These are phyloP conservation scores for Limtongozyma cylindracea DNA, from an alignment of 805 yeast species.

Conservation along the genomic window DNA sequence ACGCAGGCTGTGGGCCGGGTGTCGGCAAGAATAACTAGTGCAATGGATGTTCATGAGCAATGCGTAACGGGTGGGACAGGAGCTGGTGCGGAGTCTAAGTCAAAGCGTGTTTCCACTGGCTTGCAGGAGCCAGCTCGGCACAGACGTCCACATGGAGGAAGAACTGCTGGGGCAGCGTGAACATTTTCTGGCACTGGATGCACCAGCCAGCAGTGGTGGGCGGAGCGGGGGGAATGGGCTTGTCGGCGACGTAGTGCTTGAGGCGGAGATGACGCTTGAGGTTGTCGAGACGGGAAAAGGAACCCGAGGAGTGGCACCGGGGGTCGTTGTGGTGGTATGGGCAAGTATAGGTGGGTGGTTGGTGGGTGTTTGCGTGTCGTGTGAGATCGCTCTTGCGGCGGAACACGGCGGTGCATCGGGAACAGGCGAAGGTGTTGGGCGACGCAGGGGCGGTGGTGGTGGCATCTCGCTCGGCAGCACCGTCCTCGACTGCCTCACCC, in stretches of 20 bases:
- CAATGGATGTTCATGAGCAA: too few species aligned
- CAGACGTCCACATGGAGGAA: slow-evolving; percentile 42
- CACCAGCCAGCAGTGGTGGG: slow-evolving; percentile 46
- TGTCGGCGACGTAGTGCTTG: slow-evolving; percentile 37
- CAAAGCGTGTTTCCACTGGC: too few species aligned
- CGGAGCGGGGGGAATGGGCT: slow-evolving; percentile 6
- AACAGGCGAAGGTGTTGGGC: slow-evolving; percentile 13
- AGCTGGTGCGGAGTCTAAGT: too few species aligned
- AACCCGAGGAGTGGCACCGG: slow-evolving; percentile 57
- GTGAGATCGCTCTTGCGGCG: slow-evolving; percentile 43
- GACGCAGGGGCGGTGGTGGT: background rate
- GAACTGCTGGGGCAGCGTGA: slow-evolving; percentile 25
- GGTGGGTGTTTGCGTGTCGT: slow-evolving; percentile 42
- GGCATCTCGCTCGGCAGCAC: too few species aligned
- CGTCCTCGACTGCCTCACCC: too few species aligned
- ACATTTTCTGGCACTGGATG: slow-evolving; percentile 32
- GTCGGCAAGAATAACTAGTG: too few species aligned
- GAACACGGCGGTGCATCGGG: slow-evolving; percentile 42
- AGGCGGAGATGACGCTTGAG: slow-evolving; percentile 45
- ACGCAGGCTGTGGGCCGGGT: too few species aligned
- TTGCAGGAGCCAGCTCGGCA: too few species aligned
- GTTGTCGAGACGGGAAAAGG: slow-evolving; percentile 52
- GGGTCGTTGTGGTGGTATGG: slow-evolving; percentile 50
- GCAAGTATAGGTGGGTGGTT: slow-evolving; percentile 39
- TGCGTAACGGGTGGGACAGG: too few species aligned